Evolutionary conservation across 2,329 filamentous ascomycete species (phyloP).

Genomic region (Calonectria naviculata): DNA sequence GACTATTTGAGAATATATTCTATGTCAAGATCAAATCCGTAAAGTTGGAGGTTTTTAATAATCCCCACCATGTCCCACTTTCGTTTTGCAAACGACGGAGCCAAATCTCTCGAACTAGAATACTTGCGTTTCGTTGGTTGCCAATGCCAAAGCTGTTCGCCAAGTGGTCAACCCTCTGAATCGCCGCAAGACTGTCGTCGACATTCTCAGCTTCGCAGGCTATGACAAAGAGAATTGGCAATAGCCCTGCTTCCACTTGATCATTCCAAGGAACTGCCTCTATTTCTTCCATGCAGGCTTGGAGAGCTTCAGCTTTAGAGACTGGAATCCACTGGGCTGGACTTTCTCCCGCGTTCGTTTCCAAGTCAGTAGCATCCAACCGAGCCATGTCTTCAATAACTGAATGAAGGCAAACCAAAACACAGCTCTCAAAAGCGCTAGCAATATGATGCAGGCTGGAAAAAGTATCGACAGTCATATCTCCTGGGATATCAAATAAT

Average conservation of each 20-base stretch:
- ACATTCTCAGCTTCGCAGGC: neutral
- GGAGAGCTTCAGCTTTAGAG: neutral
- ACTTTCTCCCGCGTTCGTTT: too few species aligned
- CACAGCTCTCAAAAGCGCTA: too few species aligned
- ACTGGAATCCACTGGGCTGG: neutral
- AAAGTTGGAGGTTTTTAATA: too few species aligned
- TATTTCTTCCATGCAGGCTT: neutral
- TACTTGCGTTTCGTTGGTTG: neutral
- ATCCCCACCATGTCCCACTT: too few species aligned
- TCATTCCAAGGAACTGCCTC: neutral
- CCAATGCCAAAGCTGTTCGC: neutral
- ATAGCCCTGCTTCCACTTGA: neutral
- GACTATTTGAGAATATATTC: too few species aligned
- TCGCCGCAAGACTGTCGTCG: neutral
- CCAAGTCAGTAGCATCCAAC: too few species aligned
- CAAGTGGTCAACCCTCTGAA: neutral
- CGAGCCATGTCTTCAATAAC: neutral
- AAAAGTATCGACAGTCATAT: too few species aligned
- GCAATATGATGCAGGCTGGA: too few species aligned
- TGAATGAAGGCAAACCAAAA: neutral
- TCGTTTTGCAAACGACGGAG: neutral
- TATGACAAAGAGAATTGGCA: neutral
- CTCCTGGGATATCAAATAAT: too few species aligned
- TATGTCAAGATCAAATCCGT: too few species aligned
- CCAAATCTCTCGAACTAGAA: accelerated